phyloP scores from a whole-genome alignment of 257 asterid species.

The Gynochthodes officinalis region DNA sequence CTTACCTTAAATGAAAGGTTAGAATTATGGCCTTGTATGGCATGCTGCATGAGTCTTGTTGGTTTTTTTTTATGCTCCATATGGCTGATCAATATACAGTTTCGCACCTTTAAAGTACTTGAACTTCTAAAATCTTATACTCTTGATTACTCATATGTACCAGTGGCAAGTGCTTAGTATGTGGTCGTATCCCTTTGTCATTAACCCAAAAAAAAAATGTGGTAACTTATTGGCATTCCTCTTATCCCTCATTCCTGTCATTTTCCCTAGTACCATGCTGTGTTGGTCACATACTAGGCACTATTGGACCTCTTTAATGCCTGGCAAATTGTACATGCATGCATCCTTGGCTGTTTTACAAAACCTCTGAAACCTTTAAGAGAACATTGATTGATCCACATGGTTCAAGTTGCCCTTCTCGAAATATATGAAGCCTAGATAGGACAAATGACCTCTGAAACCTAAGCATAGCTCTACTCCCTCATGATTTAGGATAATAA shows the following conservation, averaged over 20 bases:
- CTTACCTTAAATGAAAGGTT: neutral
- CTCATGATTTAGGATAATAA: neutral
- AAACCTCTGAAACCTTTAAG: neutral
- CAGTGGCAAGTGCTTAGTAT: too few species aligned
- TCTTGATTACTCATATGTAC: too few species aligned
- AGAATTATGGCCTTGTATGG: neutral
- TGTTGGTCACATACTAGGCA: neutral
- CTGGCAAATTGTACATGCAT: neutral
- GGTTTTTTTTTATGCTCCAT: too few species aligned
- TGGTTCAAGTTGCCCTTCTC: neutral
- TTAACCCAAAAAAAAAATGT: neutral
- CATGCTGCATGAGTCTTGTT: neutral
- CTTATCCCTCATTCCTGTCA: neutral
- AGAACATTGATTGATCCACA: neutral
- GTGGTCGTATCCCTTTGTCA: too few species aligned
- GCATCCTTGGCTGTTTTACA: neutral
- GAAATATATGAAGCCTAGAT: neutral
- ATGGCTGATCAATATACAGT: too few species aligned
- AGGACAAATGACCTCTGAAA: neutral
- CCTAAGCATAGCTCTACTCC: neutral
- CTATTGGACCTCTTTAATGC: neutral
- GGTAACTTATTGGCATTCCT: neutral
- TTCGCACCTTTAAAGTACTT: too few species aligned
- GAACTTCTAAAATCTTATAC: too few species aligned
- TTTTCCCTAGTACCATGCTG: conserved; percentile 7